Percentiles rank a stretch among this genome's conserved stretches.
Conservation (phyloP, 805 yeast species). For the Metschnikowia arizonensis region DNA sequence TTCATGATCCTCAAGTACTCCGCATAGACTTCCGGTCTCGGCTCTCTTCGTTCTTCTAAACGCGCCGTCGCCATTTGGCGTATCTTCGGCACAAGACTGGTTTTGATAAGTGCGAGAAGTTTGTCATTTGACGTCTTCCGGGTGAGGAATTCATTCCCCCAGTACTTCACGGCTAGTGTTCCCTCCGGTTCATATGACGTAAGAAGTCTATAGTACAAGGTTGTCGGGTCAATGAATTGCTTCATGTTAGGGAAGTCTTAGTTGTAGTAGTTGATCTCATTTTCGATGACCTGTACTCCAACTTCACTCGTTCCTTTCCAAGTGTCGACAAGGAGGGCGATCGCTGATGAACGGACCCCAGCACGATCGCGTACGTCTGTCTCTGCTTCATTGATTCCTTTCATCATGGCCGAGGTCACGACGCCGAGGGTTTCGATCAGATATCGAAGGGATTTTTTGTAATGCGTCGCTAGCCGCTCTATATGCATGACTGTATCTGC, state of each 20-base stretch:
- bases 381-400: background rate
- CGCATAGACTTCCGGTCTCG: background rate
- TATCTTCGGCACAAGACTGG: background rate
- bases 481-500: too few species aligned
- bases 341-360: background rate
- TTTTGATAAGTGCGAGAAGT: background rate
- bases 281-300: background rate
- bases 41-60: background rate
- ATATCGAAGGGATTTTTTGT: background rate
- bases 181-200: background rate
- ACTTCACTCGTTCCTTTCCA: background rate
- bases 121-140: background rate
- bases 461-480: constrained; percentile 15
- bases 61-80: background rate
- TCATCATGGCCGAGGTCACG: background rate
- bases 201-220: background rate
- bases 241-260: background rate
- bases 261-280: background rate
- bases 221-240: background rate
- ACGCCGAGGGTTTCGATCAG: background rate
- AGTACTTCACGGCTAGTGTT: background rate
- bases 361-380: background rate
- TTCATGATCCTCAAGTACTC: background rate
- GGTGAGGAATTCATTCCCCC: background rate
- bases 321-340: background rate